phyloP scores from a whole-genome alignment of 2,329 filamentous ascomycete genomes.

The Malbranchea cinnamomea region DNA sequence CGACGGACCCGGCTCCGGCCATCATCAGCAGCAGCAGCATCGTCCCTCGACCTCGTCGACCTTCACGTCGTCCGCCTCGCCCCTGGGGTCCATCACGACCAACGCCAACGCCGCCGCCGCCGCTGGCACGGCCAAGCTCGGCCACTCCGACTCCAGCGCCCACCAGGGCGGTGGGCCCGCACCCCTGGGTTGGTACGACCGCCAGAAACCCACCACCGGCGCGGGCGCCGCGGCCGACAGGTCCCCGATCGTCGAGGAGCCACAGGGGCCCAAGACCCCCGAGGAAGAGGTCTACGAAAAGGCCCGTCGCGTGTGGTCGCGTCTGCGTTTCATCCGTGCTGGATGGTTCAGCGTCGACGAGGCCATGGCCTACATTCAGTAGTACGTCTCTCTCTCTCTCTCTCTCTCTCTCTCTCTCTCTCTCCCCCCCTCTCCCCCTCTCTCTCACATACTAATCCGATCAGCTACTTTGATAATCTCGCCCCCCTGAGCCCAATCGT shows the following conservation, averaged over 20 bases:
- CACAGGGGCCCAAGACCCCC: constrained; percentile 10
- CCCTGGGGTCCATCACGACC: too few species aligned
- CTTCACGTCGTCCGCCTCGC: constrained; percentile 24
- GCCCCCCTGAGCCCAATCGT: constrained; percentile 89
- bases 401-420: constrained; percentile 10
- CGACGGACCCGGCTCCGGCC: too few species aligned
- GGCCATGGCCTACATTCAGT: constrained; percentile 85
- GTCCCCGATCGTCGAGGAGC: constrained; percentile 5
- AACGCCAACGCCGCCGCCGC: too few species aligned
- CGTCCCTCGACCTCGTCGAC: constrained; percentile 23
- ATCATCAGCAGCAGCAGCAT: constrained; percentile 23
- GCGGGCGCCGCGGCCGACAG: too few species aligned
- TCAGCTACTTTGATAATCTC: constrained; percentile 75
- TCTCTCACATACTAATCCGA: constrained; percentile 7
- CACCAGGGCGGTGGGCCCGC: constrained; percentile 26
- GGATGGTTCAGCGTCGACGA: constrained; percentile 94
- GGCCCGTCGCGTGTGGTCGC: constrained; percentile 74
- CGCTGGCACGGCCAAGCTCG: constrained; percentile 20
- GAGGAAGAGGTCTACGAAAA: constrained; percentile 35
- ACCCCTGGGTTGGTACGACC: constrained; percentile 39
- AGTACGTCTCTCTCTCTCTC: constrained; percentile 39
- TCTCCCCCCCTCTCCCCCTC: constrained; percentile 6
- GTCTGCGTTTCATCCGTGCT: constrained; percentile 86
- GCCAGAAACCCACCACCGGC: constrained; percentile 8
- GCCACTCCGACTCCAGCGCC: constrained; percentile 21